phyloP scores from a whole-genome alignment of 345 rosid genomes.

The Passiflora organensis region DNA sequence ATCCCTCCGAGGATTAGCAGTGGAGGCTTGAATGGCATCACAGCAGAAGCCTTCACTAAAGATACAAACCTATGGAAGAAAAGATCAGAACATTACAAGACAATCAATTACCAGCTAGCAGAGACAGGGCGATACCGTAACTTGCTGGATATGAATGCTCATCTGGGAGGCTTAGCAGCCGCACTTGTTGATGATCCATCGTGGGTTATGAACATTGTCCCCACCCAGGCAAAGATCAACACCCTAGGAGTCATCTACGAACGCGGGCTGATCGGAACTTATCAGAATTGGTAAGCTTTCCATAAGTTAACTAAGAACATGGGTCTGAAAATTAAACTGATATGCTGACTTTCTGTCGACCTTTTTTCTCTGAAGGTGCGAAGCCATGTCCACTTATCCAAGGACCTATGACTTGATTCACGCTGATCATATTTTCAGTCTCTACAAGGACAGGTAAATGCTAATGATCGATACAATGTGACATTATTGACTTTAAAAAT shows the following conservation, averaged over 20 bases:
- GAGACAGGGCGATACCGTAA: conserved; percentile 77
- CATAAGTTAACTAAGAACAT: too few species aligned
- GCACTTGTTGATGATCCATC: conserved; percentile 67
- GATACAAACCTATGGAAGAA: conserved; percentile 61
- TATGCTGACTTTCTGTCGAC: neutral
- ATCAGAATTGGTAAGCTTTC: conserved; percentile 70
- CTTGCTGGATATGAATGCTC: conserved; percentile 78
- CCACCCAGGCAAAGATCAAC: conserved; percentile 51
- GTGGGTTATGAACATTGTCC: conserved; percentile 82
- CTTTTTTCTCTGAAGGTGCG: conserved; percentile 37
- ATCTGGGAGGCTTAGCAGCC: conserved; percentile 83
- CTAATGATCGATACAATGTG: too few species aligned
- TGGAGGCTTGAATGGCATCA: conserved; percentile 48
- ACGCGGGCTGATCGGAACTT: conserved; percentile 87
- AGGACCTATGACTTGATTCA: conserved; percentile 91
- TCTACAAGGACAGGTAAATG: conserved; percentile 49
- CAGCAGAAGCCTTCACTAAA: conserved; percentile 43
- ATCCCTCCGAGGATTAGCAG: conserved; percentile 72
- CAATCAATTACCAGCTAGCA: conserved; percentile 54
- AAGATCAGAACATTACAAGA: conserved; percentile 69
- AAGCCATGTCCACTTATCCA: conserved; percentile 99
- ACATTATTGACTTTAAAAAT: too few species aligned
- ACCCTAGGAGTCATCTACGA: conserved; percentile 82
- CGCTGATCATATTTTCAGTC: conserved; percentile 69
- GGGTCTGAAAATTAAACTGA: too few species aligned